Conservation (phyloP, 2,329 filamentous ascomycete genomes). For the Botryotinia calthae region DNA sequence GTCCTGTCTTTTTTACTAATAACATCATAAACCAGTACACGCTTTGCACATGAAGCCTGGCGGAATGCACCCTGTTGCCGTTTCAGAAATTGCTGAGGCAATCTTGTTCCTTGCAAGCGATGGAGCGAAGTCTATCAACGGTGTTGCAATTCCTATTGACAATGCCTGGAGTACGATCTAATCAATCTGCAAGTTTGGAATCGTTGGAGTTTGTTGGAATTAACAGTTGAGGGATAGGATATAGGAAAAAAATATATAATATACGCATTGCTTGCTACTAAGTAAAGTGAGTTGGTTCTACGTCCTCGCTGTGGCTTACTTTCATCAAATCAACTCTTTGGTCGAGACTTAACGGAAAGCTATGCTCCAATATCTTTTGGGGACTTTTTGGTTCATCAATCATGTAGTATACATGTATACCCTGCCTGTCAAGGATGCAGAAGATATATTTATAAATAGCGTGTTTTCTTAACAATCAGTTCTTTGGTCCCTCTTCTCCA, state of each 20-base stretch:
- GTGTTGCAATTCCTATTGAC: conserved; percentile 41
- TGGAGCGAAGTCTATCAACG: conserved; percentile 40
- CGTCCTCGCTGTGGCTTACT: background rate
- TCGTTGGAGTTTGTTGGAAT: background rate
- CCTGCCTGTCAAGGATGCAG: conserved; percentile 4
- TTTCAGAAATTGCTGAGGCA: conserved; percentile 40
- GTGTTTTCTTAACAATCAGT: background rate
- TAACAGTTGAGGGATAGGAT: background rate
- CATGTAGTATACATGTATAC: background rate
- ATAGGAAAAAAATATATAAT: background rate
- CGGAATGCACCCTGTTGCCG: conserved; percentile 32
- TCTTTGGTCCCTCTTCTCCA: background rate
- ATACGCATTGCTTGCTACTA: background rate
- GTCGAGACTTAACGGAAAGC: background rate
- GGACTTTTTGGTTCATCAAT: background rate
- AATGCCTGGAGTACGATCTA: conserved; percentile 41
- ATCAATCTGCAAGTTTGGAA: background rate
- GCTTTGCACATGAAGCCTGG: conserved; percentile 36
- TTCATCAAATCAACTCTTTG: background rate
- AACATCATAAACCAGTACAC: conserved; percentile 33
- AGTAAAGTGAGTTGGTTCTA: background rate
- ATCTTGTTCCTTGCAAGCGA: conserved; percentile 42
- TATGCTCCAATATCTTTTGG: background rate
- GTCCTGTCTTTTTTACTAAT: background rate
- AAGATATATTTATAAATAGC: background rate